These are phyloP conservation scores for Pisolithus thermaeus DNA, from an alignment of 1,284 basidiomycete species.

Conservation along the genomic window DNA sequence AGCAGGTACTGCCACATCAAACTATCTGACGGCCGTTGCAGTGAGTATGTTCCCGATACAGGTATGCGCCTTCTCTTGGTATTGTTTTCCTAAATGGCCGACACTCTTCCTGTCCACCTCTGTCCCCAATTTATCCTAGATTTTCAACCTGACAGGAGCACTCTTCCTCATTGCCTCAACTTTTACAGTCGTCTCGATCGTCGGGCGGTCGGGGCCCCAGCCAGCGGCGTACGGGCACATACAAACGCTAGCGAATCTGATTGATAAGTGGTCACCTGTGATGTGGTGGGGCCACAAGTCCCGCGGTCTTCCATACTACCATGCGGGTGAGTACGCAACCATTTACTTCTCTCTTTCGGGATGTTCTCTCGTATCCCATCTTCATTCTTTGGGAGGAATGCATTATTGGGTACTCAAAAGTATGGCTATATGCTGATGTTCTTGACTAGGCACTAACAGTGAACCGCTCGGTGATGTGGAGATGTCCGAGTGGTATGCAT, in stretches of 20 bases:
- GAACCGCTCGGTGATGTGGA: constrained; percentile 16
- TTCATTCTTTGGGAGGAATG: not conserved
- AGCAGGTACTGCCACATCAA: constrained; percentile 9
- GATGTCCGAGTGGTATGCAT: constrained; percentile 20
- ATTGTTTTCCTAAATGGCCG: not conserved
- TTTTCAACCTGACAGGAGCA: constrained; percentile 22
- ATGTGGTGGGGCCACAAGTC: constrained; percentile 31
- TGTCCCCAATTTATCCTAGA: constrained; percentile 9
- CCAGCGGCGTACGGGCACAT: constrained; percentile 28
- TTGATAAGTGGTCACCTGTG: constrained; percentile 29
- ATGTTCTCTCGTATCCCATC: not conserved
- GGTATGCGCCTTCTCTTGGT: constrained; percentile 8
- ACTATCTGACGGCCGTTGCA: constrained; percentile 13
- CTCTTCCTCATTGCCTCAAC: constrained; percentile 17
- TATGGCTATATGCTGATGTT: not conserved
- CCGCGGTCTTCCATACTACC: not conserved
- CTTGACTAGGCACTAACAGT: constrained; percentile 21
- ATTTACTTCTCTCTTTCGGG: no score
- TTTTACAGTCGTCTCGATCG: constrained; percentile 11
- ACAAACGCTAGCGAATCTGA: constrained; percentile 27
- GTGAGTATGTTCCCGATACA: constrained; percentile 25
- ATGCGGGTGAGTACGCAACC: constrained; percentile 16
- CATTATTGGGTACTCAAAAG: not conserved
- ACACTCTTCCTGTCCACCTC: not conserved
- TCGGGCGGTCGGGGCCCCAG: constrained; percentile 22